Evolutionary conservation across 1,139 yeast genomes (phyloP).

Genomic region (Candida smagusa): DNA sequence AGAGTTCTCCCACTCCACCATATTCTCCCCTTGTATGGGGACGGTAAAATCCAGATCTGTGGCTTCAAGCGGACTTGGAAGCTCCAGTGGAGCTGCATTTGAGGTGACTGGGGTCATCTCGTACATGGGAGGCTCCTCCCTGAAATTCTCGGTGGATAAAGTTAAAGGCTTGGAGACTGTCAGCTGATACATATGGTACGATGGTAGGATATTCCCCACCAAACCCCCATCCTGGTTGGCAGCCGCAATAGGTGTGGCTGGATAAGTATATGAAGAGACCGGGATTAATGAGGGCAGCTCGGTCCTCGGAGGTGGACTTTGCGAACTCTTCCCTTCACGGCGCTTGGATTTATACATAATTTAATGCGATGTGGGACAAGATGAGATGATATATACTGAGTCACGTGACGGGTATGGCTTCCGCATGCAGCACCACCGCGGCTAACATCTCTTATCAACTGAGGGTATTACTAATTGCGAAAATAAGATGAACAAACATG

Average conservation of each 20-base stretch:
- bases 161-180: constrained; percentile 40
- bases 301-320: too few relatives aligned
- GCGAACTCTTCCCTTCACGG: too few relatives aligned
- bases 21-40: constrained; percentile 24
- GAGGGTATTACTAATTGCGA: too few relatives aligned
- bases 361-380: too few relatives aligned
- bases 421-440: too few relatives aligned
- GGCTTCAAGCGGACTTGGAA: constrained; percentile 1
- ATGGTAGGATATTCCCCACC: constrained; percentile 42
- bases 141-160: constrained; percentile 39
- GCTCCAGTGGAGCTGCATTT: constrained; percentile 10
- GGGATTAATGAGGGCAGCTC: neutral
- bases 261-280: constrained; percentile 2
- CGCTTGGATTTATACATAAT: neutral
- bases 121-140: constrained; percentile 43
- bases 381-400: too few relatives aligned
- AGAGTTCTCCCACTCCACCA: constrained; percentile 42
- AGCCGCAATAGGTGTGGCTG: constrained; percentile 8
- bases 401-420: too few relatives aligned
- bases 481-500: too few relatives aligned
- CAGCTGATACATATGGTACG: constrained; percentile 46
- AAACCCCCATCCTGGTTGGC: constrained; percentile 18
- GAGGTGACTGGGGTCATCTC: constrained; percentile 36
- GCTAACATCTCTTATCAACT: too few relatives aligned
- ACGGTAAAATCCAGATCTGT: constrained; percentile 12